Evolutionary conservation across 208 protist genomes (phyloP), one percentile per base, ranked within the genome.

Genomic region (Leishmania lainsoni): DNA sequence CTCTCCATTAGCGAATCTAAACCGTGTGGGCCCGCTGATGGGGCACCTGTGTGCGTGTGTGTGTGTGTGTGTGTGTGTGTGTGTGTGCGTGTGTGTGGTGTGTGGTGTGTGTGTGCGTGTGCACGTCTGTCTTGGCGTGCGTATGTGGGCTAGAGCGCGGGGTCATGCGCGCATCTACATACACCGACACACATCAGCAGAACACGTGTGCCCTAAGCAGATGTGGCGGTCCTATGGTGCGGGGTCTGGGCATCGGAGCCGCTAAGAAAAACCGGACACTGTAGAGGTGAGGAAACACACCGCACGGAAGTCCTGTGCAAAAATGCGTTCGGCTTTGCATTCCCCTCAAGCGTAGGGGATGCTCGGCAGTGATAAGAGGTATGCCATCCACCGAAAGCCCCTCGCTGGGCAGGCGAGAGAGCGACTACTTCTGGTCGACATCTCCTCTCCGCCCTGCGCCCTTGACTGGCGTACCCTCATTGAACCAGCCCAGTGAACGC

Each of bases 401-500:
- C 29, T 14, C 32, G 8, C 32, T 39, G 2, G 29, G 48, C 69
- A 54, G 1, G 45, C n/a, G 5, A 45, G 48, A 58, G 70, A 22
- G 8, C 72, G 29, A 20, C 39, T 45, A 76, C 16, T 9, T 58
- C n/a, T 61, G 14, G 5, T 49, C 32, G 39, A 29, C 5, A 42
- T 35, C 52, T 1, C 51, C 2, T 14, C 14, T 45, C 5, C 14
- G 22, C n/a, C 51, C 29, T 17, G 12, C 14, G 48, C 12, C 32
- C 17, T 26, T 26, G 10, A 20, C 32, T 58, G 42, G 20, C 20
- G 35, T 14, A 6, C 12, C 29, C 66, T 45, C 54, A n/a, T 77
- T 66, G 17, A 32, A 32, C 78, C 82, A 82, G 32, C 86, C 91
- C 12, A 95, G 61, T 17, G 85, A 75, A 29, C 85, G 89, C 74